These are phyloP conservation scores for Hymenoscyphus salicellus DNA, from an alignment of 2,329 filamentous ascomycete genomes.

Conservation along the genomic window DNA sequence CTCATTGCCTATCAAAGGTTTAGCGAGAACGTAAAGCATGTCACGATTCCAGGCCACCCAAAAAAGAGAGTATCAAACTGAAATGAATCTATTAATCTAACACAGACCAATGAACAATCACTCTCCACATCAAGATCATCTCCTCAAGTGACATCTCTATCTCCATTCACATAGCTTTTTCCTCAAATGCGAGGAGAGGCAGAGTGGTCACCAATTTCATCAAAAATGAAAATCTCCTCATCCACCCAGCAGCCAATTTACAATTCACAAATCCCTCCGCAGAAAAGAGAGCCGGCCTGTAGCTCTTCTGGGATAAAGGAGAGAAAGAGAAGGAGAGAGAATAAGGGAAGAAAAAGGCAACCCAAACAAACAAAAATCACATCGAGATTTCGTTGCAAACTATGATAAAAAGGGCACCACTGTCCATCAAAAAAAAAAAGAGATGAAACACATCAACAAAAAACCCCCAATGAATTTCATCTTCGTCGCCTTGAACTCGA, in stretches of 20 bases:
- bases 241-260: background rate
- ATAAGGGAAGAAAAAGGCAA: background rate
- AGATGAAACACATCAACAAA: background rate
- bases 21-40: background rate
- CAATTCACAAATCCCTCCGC: background rate
- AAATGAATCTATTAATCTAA: background rate
- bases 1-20: no score
- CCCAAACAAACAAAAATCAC: background rate
- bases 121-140: background rate
- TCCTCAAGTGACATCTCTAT: background rate
- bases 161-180: background rate
- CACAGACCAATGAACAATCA: background rate
- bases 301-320: background rate
- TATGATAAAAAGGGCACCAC: slow-evolving; percentile 1
- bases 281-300: background rate
- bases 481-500: background rate
- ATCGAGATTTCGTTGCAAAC: background rate
- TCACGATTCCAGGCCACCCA: background rate
- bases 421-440: no score
- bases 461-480: background rate
- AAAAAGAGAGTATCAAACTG: background rate
- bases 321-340: background rate
- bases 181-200: background rate
- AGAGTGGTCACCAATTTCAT: background rate
- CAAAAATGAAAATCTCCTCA: background rate